phyloP scores from a whole-genome alignment of 1,284 basidiomycete species.

The Sanghuangporus weigelae region DNA sequence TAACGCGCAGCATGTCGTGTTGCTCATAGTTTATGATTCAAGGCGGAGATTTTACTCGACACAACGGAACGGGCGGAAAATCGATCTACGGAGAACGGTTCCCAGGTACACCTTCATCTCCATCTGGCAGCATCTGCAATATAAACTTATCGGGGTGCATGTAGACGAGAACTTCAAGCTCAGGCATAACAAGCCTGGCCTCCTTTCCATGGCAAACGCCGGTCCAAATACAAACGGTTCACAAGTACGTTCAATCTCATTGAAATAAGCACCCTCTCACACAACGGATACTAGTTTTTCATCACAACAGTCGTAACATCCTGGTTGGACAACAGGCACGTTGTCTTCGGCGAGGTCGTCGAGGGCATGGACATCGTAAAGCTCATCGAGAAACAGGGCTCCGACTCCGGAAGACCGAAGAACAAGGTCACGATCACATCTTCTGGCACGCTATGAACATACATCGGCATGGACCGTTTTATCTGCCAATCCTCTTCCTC shows the following conservation, averaged over 20 bases:
- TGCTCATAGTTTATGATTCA: conserved; percentile 47
- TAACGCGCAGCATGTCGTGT: background rate
- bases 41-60: conserved; percentile 67
- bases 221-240: conserved; percentile 71
- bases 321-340: conserved; percentile 76
- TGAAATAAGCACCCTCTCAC: background rate
- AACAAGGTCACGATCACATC: conserved; percentile 45
- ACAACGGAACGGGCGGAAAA: conserved; percentile 87
- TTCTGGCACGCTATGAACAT: conserved; percentile 34
- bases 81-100: conserved; percentile 91
- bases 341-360: conserved; percentile 77
- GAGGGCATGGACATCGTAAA: conserved; percentile 61
- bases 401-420: conserved; percentile 42
- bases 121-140: background rate
- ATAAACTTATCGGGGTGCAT: background rate
- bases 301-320: conserved; percentile 66
- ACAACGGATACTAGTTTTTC: conserved; percentile 50
- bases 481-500: conserved; percentile 20
- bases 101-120: conserved; percentile 37
- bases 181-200: conserved; percentile 79
- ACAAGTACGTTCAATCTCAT: conserved; percentile 2
- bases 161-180: conserved; percentile 81
- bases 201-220: conserved; percentile 90
- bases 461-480: background rate
- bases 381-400: conserved; percentile 56